Evolutionary conservation across 345 rosid genomes (phyloP), one percentile per base, ranked within the genome.

Genomic region (Linum usitatissimum): DNA sequence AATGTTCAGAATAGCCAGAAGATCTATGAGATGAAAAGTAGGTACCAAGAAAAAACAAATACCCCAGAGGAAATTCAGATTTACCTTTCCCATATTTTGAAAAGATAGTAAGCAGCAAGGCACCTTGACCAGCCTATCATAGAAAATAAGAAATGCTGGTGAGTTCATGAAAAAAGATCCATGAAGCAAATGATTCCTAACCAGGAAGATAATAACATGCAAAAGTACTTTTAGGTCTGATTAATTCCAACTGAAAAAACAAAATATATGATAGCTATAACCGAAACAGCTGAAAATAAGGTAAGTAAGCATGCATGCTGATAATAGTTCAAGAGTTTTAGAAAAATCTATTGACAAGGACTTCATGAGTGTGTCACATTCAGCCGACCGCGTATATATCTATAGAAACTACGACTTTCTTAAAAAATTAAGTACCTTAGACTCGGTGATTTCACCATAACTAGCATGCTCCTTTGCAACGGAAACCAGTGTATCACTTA

Each of bases 401-500:
- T n/a, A 10, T 45, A 45, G 17, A 45, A 3, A 10, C 1, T 15
- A 12, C 13, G 1, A 15, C 1, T 45, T 23, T 23, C 15, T 15
- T 4, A 45, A 45, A 45, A 72, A 0, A 15, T 57, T 45, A 60
- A 71, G 60, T 79, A 67, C 98, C 93, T 81, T 89, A 62, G 98
- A 85, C 75, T 92, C 98, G 30, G 86, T 83, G 68, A 89, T 79
- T 73, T 87, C 87, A 71, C 95, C 98, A 75, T 77, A 92, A 76
- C 97, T 89, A 70, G 90, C 91, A 75, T 89, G 91, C 70, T 87
- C 96, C 78, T 92, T 92, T 65, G 91, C 95, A 64, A 83, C 82
- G 71, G 92, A 72, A 75, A 80, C 86, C 76, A 92, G 70, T 13
- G 79, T 76, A 65, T 79, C 57, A 75, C 86, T 84, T 60, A 92